phyloP scores from a whole-genome alignment of 2,329 filamentous ascomycete species.

The Allantophomopsis cytisporea region DNA sequence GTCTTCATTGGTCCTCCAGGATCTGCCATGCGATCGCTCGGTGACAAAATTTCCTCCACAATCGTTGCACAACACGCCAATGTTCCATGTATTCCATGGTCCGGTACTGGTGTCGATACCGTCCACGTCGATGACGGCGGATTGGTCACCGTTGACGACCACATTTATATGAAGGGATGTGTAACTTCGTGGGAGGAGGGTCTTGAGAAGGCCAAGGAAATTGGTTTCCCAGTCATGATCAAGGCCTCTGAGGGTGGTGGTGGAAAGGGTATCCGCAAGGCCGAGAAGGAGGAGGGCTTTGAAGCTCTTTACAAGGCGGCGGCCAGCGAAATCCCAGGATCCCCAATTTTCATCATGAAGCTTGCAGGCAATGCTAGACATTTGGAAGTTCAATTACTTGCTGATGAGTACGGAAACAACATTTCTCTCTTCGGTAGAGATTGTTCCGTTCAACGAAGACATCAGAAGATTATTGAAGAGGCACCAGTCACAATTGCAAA shows the following conservation, averaged over 20 bases:
- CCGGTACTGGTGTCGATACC: slow-evolving; percentile 76
- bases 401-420: slow-evolving; percentile 99
- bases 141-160: slow-evolving; percentile 83
- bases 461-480: slow-evolving; percentile 99
- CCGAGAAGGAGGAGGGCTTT: slow-evolving; percentile 73
- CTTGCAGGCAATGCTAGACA: slow-evolving; percentile 90
- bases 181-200: slow-evolving; percentile 84
- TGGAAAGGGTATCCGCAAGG: slow-evolving; percentile 98
- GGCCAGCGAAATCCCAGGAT: slow-evolving; percentile 93
- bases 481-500: slow-evolving; percentile 95
- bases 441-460: slow-evolving; percentile 93
- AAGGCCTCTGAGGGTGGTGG: slow-evolving; percentile 99
- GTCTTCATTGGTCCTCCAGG: slow-evolving; percentile 97
- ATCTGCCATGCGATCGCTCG: slow-evolving; percentile 95
- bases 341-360: slow-evolving; percentile 99
- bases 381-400: slow-evolving; percentile 92
- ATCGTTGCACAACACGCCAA: slow-evolving; percentile 95
- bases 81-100: slow-evolving; percentile 99
- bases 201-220: slow-evolving; percentile 70
- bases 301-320: slow-evolving; percentile 84
- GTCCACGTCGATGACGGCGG: slow-evolving; percentile 68
- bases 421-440: slow-evolving; percentile 98
- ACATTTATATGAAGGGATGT: slow-evolving; percentile 81
- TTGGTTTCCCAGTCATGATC: slow-evolving; percentile 99
- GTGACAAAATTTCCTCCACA: slow-evolving; percentile 98